A percentile compares a stretch with the other conserved stretches of the same genome.
These are phyloP conservation scores for Dothideomycetes sp. DNA, from an alignment of 2,329 filamentous ascomycete species.

Conservation along the genomic window DNA sequence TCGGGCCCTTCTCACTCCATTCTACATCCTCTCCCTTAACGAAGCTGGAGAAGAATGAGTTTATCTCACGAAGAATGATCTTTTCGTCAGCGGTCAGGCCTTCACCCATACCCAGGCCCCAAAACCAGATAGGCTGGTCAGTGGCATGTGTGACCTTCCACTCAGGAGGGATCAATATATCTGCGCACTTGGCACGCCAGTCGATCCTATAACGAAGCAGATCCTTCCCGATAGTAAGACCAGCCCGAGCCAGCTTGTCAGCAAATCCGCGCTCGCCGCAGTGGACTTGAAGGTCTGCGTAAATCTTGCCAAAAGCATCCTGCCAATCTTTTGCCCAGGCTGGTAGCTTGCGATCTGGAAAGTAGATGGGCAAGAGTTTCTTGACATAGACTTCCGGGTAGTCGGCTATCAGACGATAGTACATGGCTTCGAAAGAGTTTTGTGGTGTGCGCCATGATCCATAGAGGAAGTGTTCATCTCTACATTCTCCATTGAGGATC, in stretches of 20 bases:
- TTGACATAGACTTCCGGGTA: slow-evolving; percentile 36
- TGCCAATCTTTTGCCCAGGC: slow-evolving; percentile 32
- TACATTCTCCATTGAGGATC: slow-evolving; percentile 44
- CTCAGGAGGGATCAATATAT: slow-evolving; percentile 28
- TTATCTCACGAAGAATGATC: slow-evolving; percentile 26
- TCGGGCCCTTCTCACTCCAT: slow-evolving; percentile 26
- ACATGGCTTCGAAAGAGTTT: slow-evolving; percentile 30
- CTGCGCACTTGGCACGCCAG: slow-evolving; percentile 38
- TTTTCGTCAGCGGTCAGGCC: slow-evolving; percentile 35
- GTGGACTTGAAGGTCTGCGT: slow-evolving; percentile 47
- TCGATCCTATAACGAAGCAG: slow-evolving; percentile 44
- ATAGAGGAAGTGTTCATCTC: slow-evolving; percentile 43
- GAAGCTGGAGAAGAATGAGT: slow-evolving; percentile 28
- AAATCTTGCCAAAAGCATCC: slow-evolving; percentile 43
- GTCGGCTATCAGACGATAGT: slow-evolving; percentile 38
- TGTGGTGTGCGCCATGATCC: slow-evolving; percentile 37
- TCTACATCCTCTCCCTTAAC: slow-evolving; percentile 27
- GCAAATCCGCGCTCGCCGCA: slow-evolving; percentile 41
- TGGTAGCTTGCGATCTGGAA: slow-evolving; percentile 23
- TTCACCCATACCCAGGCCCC: slow-evolving; percentile 33
- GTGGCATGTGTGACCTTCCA: slow-evolving; percentile 46
- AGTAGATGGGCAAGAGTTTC: slow-evolving; percentile 25
- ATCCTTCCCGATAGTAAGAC: slow-evolving; percentile 29
- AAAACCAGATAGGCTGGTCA: slow-evolving; percentile 46
- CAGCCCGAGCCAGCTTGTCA: slow-evolving; percentile 30